Evolutionary conservation across 768 basidiomycete species (phyloP).

Genomic region (Mycena metata): DNA sequence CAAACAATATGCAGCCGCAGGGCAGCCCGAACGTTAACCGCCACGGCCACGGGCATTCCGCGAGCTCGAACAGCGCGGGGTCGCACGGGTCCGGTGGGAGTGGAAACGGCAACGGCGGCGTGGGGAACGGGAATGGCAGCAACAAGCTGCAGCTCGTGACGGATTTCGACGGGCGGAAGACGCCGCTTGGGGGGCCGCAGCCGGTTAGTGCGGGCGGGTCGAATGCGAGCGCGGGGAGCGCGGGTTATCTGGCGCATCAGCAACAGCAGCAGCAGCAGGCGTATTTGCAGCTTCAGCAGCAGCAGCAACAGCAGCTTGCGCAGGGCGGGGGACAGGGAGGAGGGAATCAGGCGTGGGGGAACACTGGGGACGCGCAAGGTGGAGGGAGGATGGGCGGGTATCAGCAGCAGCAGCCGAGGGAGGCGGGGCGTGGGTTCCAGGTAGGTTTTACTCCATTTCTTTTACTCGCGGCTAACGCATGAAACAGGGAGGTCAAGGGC

Average conservation of each 20-base stretch:
- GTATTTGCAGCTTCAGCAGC: conserved; percentile 68
- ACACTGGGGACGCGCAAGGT: too few relatives aligned
- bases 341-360: too few relatives aligned
- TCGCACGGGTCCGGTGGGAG: conserved; percentile 45
- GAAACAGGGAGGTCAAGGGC: too few relatives aligned
- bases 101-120: conserved; percentile 47
- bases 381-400: too few relatives aligned
- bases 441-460: too few relatives aligned
- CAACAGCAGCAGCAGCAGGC: conserved; percentile 53
- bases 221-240: conserved; percentile 59
- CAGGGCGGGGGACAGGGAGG: conserved; percentile 47
- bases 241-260: conserved; percentile 57
- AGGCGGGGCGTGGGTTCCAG: too few relatives aligned
- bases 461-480: too few relatives aligned
- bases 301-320: conserved; percentile 46
- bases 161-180: conserved; percentile 78
- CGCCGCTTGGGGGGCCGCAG: conserved; percentile 56
- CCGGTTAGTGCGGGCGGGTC: conserved; percentile 53
- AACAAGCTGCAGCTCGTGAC: conserved; percentile 69
- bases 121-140: conserved; percentile 25
- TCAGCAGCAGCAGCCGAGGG: too few relatives aligned
- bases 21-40: too few relatives aligned
- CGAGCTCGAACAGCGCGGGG: conserved; percentile 37
- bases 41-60: too few relatives aligned
- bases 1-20: too few relatives aligned